Percentiles rank a stretch among this genome's conserved stretches.
Evolutionary conservation across 176 grass and related monocot genomes (phyloP).

Genomic region (Carex kokanica): DNA sequence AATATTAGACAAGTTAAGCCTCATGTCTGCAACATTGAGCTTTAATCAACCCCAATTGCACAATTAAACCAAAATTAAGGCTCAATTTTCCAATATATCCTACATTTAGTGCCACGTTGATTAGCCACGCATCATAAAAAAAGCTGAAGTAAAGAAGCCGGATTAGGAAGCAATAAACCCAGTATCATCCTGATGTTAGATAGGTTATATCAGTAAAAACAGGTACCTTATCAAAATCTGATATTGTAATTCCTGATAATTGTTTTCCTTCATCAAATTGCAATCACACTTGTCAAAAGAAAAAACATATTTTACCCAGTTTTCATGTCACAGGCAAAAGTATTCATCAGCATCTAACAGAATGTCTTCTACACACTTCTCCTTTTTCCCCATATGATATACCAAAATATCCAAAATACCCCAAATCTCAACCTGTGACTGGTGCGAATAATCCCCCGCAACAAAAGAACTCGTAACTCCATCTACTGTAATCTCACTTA

Average conservation of each 20-base stretch:
- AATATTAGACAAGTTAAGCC: too few species aligned
- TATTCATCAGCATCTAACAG: not conserved
- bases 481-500: slow-evolving; percentile 52
- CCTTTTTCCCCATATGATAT: slow-evolving; percentile 41
- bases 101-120: too few species aligned
- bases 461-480: slow-evolving; percentile 65
- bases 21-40: too few species aligned
- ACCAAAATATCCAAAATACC: slow-evolving; percentile 45
- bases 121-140: too few species aligned
- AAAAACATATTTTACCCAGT: not conserved
- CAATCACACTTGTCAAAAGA: not conserved
- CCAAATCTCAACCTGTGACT: slow-evolving; percentile 48
- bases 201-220: not conserved
- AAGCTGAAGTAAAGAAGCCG: too few species aligned
- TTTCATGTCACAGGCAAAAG: not conserved
- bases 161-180: not conserved
- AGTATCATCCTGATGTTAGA: not conserved
- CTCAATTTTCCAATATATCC: too few species aligned
- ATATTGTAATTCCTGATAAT: not conserved
- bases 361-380: slow-evolving; percentile 24
- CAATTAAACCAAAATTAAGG: too few species aligned
- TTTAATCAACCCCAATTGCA: too few species aligned
- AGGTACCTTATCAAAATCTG: not conserved
- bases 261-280: not conserved
- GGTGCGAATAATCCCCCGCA: slow-evolving; percentile 58